Evolutionary conservation across 78 protist species (phyloP).

Genomic region (Blattamonas nauphoetae): DNA sequence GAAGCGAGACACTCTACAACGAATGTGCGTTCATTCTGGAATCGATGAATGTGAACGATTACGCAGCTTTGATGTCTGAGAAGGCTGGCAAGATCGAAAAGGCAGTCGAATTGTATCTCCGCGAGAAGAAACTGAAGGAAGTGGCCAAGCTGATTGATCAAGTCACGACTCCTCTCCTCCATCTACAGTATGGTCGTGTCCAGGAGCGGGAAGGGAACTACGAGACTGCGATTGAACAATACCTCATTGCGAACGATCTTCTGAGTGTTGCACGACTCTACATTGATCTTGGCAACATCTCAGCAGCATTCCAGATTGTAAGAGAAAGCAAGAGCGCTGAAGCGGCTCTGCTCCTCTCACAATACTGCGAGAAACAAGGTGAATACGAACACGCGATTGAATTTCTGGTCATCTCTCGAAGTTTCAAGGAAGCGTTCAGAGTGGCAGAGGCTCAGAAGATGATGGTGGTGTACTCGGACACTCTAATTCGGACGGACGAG

Average conservation of each 20-base stretch:
- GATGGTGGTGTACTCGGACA: neutral
- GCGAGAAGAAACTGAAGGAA: conserved; percentile 24
- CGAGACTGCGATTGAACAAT: neutral
- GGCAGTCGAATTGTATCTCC: conserved; percentile 53
- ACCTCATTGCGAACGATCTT: neutral
- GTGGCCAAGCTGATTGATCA: neutral
- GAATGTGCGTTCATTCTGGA: conserved; percentile 58
- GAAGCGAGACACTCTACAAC: neutral
- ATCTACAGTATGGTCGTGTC: neutral
- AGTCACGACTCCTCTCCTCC: neutral
- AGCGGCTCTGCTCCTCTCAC: neutral
- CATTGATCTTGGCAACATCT: neutral
- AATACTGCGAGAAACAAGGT: neutral
- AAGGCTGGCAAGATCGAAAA: conserved; percentile 30
- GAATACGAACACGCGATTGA: neutral
- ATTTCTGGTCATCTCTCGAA: neutral
- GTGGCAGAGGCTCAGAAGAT: neutral
- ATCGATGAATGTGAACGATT: conserved; percentile 32
- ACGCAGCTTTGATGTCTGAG: conserved; percentile 53
- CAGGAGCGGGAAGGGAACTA: neutral
- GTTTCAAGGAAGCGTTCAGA: neutral
- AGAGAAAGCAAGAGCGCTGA: neutral
- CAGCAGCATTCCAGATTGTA: neutral
- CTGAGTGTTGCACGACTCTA: neutral
- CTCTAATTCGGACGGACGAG: neutral